Evolutionary conservation across 1,284 basidiomycete genomes (phyloP).

Genomic region (Tilletia horrida): DNA sequence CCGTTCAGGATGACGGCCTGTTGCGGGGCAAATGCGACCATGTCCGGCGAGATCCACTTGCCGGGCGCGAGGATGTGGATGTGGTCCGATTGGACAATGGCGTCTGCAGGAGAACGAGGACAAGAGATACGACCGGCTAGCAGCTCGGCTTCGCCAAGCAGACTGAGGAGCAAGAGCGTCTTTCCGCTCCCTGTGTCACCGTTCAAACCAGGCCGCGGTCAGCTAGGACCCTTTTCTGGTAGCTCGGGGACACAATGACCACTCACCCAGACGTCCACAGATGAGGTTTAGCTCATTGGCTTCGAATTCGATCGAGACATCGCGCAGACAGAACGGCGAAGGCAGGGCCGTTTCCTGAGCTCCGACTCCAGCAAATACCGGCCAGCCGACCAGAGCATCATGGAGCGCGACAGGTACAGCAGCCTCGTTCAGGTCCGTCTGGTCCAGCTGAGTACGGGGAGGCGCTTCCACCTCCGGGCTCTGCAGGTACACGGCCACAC

Average conservation of each 20-base stretch:
- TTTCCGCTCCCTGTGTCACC: slow-evolving; percentile 44
- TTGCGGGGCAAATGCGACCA: slow-evolving; percentile 42
- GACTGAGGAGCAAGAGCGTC: slow-evolving; percentile 41
- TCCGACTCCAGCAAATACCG: background rate
- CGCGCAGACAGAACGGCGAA: slow-evolving; percentile 32
- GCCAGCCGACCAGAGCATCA: background rate
- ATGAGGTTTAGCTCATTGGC: slow-evolving; percentile 36
- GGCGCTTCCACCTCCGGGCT: slow-evolving; percentile 68
- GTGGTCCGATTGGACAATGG: background rate
- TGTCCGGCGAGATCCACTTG: slow-evolving; percentile 14
- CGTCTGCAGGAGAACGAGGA: slow-evolving; percentile 20
- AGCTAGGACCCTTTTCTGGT: background rate
- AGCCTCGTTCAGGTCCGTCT: background rate
- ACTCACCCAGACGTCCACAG: slow-evolving; percentile 29
- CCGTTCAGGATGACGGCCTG: slow-evolving; percentile 37
- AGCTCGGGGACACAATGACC: background rate
- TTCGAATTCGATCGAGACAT: slow-evolving; percentile 35
- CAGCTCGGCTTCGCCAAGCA: slow-evolving; percentile 45
- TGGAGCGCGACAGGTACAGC: background rate
- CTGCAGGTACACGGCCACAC: slow-evolving; percentile 73
- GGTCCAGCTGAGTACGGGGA: background rate
- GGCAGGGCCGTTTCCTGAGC: background rate
- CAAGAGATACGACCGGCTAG: slow-evolving; percentile 27
- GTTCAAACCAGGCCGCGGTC: background rate
- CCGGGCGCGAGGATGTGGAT: background rate